Evolutionary conservation across 805 yeast species (phyloP).

Genomic region (Ogataea paradorogensis): DNA sequence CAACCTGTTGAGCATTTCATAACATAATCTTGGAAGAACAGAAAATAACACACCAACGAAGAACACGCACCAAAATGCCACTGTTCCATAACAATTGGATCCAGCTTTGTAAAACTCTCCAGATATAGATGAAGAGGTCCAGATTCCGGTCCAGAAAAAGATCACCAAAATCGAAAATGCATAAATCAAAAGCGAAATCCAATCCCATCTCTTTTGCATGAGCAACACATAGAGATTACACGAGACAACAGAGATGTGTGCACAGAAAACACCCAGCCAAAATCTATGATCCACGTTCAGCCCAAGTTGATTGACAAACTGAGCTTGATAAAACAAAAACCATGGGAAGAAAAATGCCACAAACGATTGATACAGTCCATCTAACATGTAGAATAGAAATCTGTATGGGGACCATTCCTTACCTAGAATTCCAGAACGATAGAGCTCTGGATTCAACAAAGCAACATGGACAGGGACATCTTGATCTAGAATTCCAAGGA

Average conservation of each 20-base stretch:
- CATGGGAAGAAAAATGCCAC: constrained; percentile 69
- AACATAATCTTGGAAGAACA: constrained; percentile 58
- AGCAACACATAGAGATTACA: constrained; percentile 65
- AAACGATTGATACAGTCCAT: constrained; percentile 71
- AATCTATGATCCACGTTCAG: constrained; percentile 60
- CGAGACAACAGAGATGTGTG: constrained; percentile 58
- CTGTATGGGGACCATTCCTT: constrained; percentile 58
- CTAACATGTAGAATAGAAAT: constrained; percentile 61
- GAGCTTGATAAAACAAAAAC: constrained; percentile 47
- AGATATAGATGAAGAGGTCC: constrained; percentile 53
- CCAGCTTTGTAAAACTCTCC: constrained; percentile 66
- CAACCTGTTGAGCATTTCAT: constrained; percentile 47
- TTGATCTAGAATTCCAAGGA: constrained; percentile 71
- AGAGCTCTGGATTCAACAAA: constrained; percentile 66
- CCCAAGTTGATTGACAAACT: constrained; percentile 44
- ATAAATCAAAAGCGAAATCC: constrained; percentile 54
- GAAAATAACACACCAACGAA: constrained; percentile 54
- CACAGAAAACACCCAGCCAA: constrained; percentile 65
- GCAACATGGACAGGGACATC: constrained; percentile 68
- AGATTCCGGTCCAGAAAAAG: constrained; percentile 78
- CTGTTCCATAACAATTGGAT: constrained; percentile 56
- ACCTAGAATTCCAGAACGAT: constrained; percentile 64
- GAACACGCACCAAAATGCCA: constrained; percentile 62
- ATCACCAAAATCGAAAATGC: constrained; percentile 55
- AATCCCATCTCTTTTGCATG: constrained; percentile 78